Base-by-base conservation (phyloP, 2,329 filamentous ascomycete genomes). In the Orbilia ellipsospora region DNA sequence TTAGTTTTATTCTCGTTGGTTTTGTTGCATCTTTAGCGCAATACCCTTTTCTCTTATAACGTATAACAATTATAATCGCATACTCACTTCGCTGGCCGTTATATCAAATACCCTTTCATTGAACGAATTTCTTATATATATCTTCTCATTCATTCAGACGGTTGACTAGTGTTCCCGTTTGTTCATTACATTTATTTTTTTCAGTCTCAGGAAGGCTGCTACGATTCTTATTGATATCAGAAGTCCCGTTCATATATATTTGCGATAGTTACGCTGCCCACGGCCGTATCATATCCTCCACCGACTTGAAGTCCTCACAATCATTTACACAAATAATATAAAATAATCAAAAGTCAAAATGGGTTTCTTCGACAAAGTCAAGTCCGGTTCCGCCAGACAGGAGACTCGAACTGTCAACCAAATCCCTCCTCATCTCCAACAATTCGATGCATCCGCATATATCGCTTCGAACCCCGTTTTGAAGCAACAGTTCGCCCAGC, bases 381-480 rank as follows among this genome's bases (percentile, higher is more conserved):
- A 74, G 52, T 74, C 70, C 63, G 70, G 73, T 60, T 48, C 66
- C 50, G 42, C 70, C 65, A 64, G 66, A 51, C 64, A 69, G 56
- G 66, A 76, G 26, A 16, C 73, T 40, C 44, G 65, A 44, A 20
- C 65, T n/a, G 65, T 65, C 36, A 63, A 69, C 42, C 73, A 69
- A 28, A 65, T 76, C 60, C 66, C 73, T 18, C 73, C 66, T 15
- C 65, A 70, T 48, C 65, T 76, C 44, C 66, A 70, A 23, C 73
- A 76, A 45, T 76, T 76, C 73, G 73, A 76, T 61, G 73, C 66
- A 16, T 69, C 64, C 40, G 73, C 73, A 54, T 76, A 69, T 60
- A 69, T 76, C 55, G 73, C 64, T 60, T 76, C 73, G 52, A 76
- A 76, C 40, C 73, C 73, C 50, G 65, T 57, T 28, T 52, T 76